Base-by-base conservation (phyloP, 2,329 filamentous ascomycete genomes). In the Monilinia fructigena region DNA sequence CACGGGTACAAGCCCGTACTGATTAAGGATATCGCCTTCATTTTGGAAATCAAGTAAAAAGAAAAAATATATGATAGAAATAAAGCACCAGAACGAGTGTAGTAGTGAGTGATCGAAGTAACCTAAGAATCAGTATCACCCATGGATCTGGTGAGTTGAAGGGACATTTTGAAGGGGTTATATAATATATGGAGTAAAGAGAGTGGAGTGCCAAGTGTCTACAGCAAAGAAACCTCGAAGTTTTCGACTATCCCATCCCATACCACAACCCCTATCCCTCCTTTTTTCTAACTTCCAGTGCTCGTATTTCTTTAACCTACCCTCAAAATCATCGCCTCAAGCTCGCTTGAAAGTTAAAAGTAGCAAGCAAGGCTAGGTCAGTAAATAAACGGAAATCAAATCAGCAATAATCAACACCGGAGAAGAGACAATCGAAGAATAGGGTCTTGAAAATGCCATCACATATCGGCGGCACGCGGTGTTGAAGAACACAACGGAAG, bases 1-100 rank as follows among this genome's bases (percentile, higher is more conserved):
- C 7, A 61, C n/a, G 45, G 58, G 58, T n/a, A 61, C n/a, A 61
- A 26, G 11, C n/a, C 58, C 47, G 38, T 20, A 12, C 58, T 20
- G 14, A 52, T 50, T 3, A 61, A 26, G 35, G 58, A 50, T 26
- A 18, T 16, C 14, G 45, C 45, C n/a, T 38, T 61, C 58, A 61
- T 50, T 38, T 60, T 48, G 31, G 11, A 12, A 35, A 23, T 18
- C 16, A 47, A 42, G 18, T 47, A 5, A 5, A 11, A 8, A 47
- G 20, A 12, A 35, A 23, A 0, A 23, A 35, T 59, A 7, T 23
- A 23, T 6, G 48, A 48, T 1, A 47, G 8, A 59, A 4, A 48
- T 23, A 6, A n/a, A 10, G 18, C 26, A 8, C 20, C 20, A 10
- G 48, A 59, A 48, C 12, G 56, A 35, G 4, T 48, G 42, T 59